phyloP scores from a whole-genome alignment of 106 monocot species.

The Dendrobium chrysotoxum region DNA sequence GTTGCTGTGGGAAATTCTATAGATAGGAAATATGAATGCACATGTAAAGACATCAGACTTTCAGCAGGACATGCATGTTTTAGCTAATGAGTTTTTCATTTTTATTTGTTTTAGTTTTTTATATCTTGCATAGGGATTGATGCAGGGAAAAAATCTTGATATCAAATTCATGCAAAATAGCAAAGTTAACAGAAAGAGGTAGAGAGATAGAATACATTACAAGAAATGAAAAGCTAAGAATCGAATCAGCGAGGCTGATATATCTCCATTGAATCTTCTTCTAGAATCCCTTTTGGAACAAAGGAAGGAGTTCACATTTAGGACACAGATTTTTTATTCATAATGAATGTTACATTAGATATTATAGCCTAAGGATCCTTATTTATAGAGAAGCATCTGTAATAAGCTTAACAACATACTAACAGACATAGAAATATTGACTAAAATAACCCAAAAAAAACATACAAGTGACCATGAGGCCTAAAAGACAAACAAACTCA shows the following conservation, averaged over 20 bases:
- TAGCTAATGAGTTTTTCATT: background rate
- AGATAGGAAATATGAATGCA: background rate
- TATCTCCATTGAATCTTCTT: background rate
- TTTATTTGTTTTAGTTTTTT: no score
- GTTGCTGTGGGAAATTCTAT: background rate
- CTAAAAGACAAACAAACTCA: no score
- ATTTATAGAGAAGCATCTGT: no score
- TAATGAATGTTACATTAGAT: background rate
- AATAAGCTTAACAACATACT: no score
- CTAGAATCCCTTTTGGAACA: background rate
- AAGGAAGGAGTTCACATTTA: background rate
- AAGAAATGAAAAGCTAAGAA: background rate
- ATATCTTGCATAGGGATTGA: no score
- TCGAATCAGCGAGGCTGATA: background rate
- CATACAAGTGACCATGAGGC: no score
- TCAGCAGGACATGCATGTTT: no score
- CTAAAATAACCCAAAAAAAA: no score
- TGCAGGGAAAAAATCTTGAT: background rate
- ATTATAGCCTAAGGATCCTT: no score
- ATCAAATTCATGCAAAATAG: background rate
- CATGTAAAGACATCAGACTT: no score
- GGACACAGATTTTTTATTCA: background rate
- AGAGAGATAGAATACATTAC: background rate
- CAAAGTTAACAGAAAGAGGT: background rate
- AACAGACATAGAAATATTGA: no score